These are phyloP conservation scores for Thalassiosira mediterranea DNA, from an alignment of 352 stramenopile species.

Conservation along the genomic window DNA sequence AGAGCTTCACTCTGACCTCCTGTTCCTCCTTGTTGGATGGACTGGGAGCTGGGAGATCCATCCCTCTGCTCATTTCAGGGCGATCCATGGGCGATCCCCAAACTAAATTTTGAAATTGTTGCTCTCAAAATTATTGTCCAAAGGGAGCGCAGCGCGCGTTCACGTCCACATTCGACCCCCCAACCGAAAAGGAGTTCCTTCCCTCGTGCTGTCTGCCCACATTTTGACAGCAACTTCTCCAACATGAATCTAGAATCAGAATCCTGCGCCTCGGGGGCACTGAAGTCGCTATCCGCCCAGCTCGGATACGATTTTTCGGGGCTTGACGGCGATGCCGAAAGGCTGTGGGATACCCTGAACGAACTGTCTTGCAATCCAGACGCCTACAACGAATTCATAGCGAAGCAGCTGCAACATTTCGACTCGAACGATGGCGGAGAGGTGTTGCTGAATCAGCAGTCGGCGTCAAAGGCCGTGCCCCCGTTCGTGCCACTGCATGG, in stretches of 20 bases:
- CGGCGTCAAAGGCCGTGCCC: not conserved
- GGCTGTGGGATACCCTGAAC: constrained; percentile 19
- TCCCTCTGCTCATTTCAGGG: no score
- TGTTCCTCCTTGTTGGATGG: no score
- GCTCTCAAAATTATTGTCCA: no score
- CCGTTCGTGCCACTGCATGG: constrained; percentile 23
- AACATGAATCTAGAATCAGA: not conserved
- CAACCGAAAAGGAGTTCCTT: no score
- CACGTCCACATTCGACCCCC: no score
- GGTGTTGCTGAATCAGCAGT: not conserved
- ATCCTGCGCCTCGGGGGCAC: not conserved
- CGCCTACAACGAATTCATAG: constrained; percentile 14
- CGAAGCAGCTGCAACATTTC: constrained; percentile 12
- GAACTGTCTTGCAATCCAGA: not conserved
- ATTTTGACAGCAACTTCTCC: no score
- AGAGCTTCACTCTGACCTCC: no score
- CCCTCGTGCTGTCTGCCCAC: no score
- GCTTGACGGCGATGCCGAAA: constrained; percentile 1
- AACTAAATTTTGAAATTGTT: no score
- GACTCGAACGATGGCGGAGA: constrained; percentile 1
- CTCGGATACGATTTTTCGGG: constrained; percentile 5
- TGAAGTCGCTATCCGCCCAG: constrained; percentile 11
- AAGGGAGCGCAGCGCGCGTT: no score
- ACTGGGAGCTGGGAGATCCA: no score
- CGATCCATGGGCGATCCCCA: no score